Conservation (phyloP, 2,329 filamentous ascomycete species). For the Verticillium dahliae region DNA sequence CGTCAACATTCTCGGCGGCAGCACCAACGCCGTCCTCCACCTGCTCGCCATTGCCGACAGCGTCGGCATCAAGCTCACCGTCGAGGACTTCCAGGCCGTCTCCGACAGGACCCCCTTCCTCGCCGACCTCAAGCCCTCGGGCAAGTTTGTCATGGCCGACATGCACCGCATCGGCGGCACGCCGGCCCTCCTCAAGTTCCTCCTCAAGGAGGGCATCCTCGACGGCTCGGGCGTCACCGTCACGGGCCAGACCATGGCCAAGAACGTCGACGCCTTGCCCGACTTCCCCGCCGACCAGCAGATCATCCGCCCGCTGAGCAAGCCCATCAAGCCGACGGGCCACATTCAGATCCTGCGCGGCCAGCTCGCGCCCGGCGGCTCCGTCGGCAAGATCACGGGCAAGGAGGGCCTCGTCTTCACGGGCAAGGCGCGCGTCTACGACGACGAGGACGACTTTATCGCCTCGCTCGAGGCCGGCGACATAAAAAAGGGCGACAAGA, state of each 20-base stretch:
- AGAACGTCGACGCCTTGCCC: conserved; percentile 74
- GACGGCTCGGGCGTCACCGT: conserved; percentile 77
- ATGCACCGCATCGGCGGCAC: conserved; percentile 82
- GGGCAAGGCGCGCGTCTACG: conserved; percentile 75
- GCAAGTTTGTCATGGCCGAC: conserved; percentile 81
- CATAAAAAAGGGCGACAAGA: conserved; percentile 80
- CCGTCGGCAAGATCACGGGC: conserved; percentile 89
- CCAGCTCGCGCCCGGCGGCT: conserved; percentile 77
- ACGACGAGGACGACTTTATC: conserved; percentile 79
- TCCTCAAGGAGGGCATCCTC: conserved; percentile 76
- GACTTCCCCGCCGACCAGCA: conserved; percentile 70
- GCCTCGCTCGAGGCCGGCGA: conserved; percentile 67
- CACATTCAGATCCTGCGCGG: conserved; percentile 86
- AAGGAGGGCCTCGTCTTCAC: conserved; percentile 84
- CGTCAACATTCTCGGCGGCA: conserved; percentile 76
- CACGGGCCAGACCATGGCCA: conserved; percentile 80
- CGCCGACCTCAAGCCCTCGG: conserved; percentile 77
- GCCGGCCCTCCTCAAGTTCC: conserved; percentile 78
- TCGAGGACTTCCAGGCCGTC: conserved; percentile 81
- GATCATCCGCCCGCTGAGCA: conserved; percentile 72
- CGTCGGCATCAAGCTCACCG: conserved; percentile 73
- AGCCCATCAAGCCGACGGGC: conserved; percentile 81
- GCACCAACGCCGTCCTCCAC: conserved; percentile 81
- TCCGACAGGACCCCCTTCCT: conserved; percentile 75
- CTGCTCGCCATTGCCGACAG: conserved; percentile 78